A percentile compares a stretch with the other conserved stretches of the same genome.
Conservation (phyloP, 1,284 basidiomycete species). For the Chiua sp. region DNA sequence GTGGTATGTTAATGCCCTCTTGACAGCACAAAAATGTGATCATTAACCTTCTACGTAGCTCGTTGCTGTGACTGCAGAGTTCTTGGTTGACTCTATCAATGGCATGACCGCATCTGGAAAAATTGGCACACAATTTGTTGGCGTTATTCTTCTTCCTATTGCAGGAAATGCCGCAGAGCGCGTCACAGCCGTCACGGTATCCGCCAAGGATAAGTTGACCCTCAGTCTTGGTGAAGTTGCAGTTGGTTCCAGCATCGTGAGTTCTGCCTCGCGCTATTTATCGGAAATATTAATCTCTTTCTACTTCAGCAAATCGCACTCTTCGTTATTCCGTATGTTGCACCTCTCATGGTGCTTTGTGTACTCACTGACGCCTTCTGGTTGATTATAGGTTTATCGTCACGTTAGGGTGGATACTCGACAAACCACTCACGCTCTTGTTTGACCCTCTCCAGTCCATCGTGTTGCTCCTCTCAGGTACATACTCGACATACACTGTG, state of each 20-base stretch:
- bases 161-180: conserved; percentile 81
- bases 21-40: no score
- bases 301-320: conserved; percentile 82
- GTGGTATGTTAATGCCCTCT: conserved; percentile 53
- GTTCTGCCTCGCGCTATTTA: conserved; percentile 30
- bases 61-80: conserved; percentile 81
- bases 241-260: conserved; percentile 85
- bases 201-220: conserved; percentile 78
- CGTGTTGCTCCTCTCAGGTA: not conserved
- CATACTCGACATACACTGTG: not conserved
- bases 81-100: conserved; percentile 81
- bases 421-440: not conserved
- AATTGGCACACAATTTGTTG: conserved; percentile 81
- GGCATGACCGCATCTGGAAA: conserved; percentile 55
- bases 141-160: conserved; percentile 85
- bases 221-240: conserved; percentile 84
- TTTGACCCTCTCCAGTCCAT: not conserved
- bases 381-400: not conserved
- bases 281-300: conserved; percentile 7
- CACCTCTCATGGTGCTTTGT: not conserved
- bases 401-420: not conserved
- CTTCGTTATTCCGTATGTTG: conserved; percentile 79
- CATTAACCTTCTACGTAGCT: conserved; percentile 39
- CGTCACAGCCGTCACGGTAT: conserved; percentile 84
- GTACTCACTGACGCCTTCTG: not conserved